A percentile compares a stretch with the other conserved stretches of the same genome.
Conservation (phyloP, 208 protist genomes). For the Crithidia mellificae region DNA sequence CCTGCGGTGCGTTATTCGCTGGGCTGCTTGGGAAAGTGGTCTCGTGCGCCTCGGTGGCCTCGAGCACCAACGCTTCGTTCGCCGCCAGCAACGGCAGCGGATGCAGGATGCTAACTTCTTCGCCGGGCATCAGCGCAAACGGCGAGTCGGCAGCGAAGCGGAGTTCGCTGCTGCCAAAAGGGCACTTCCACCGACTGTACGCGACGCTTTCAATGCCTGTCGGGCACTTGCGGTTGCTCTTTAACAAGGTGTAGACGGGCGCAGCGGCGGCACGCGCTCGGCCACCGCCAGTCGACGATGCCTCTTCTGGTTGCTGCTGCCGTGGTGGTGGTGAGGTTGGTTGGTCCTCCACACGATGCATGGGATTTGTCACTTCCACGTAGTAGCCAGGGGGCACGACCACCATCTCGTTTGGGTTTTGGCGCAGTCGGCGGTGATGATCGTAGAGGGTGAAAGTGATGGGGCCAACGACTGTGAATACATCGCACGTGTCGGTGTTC, state of each 20-base stretch:
- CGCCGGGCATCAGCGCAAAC: constrained; percentile 92
- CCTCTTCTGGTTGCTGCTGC: neutral
- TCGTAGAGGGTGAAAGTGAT: constrained; percentile 82
- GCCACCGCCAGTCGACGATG: neutral
- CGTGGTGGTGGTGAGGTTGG: constrained; percentile 15
- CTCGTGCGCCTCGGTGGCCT: constrained; percentile 22
- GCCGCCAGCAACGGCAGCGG: constrained; percentile 64
- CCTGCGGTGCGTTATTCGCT: no score
- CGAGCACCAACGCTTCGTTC: constrained; percentile 53
- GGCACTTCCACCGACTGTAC: constrained; percentile 19
- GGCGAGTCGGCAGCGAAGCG: constrained; percentile 69
- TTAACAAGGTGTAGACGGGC: constrained; percentile 8
- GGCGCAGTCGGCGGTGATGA: constrained; percentile 52
- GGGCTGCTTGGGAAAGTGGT: no score
- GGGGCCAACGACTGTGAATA: constrained; percentile 84
- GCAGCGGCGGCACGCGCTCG: no score
- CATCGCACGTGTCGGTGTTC: constrained; percentile 82
- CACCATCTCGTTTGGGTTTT: constrained; percentile 44
- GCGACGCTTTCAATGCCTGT: constrained; percentile 13
- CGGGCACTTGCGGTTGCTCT: neutral
- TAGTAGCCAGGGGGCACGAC: constrained; percentile 91
- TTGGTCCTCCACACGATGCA: constrained; percentile 1
- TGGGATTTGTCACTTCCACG: constrained; percentile 78
- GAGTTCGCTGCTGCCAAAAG: constrained; percentile 79
- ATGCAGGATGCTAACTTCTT: constrained; percentile 29